Evolutionary conservation across 129 eudicot species (phyloP).

Genomic region (Lactuca saligna): DNA sequence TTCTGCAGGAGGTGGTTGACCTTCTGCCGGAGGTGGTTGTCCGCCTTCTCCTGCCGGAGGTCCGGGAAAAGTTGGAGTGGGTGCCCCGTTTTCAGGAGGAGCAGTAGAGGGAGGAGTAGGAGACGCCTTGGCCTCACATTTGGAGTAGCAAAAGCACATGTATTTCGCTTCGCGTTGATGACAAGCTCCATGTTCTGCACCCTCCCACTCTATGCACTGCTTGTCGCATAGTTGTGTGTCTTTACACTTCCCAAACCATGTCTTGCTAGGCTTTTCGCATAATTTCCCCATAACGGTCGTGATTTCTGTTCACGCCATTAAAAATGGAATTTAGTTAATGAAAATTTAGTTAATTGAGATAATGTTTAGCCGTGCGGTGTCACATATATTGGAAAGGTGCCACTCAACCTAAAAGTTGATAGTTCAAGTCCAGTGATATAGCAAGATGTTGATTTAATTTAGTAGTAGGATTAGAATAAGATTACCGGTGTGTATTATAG

Average conservation of each 20-base stretch:
- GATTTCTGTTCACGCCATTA: constrained; percentile 1
- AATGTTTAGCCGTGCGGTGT: too few relatives aligned
- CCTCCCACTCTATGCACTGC: constrained; percentile 36
- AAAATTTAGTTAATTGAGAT: too few relatives aligned
- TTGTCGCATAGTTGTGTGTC: constrained; percentile 18
- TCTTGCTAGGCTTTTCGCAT: constrained; percentile 34
- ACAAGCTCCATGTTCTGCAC: constrained; percentile 35
- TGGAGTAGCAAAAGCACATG: constrained; percentile 33
- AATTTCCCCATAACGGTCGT: constrained; percentile 5
- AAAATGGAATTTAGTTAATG: not conserved
- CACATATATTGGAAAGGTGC: too few relatives aligned
- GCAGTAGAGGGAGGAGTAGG: constrained; percentile 2
- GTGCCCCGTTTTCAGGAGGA: not conserved
- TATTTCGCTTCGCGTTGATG: constrained; percentile 35
- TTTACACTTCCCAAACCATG: constrained; percentile 32
- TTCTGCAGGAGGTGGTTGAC: constrained; percentile 8
- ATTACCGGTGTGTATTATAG: too few relatives aligned
- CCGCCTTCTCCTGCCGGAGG: not conserved
- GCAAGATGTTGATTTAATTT: too few relatives aligned
- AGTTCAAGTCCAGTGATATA: too few relatives aligned
- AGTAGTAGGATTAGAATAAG: too few relatives aligned
- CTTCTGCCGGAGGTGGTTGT: constrained; percentile 4
- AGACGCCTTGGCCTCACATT: constrained; percentile 5
- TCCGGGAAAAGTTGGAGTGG: constrained; percentile 1
- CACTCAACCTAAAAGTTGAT: too few relatives aligned